These are phyloP conservation scores for Nissolia schottii DNA, from an alignment of 306 rosid genomes.

Conservation along the genomic window DNA sequence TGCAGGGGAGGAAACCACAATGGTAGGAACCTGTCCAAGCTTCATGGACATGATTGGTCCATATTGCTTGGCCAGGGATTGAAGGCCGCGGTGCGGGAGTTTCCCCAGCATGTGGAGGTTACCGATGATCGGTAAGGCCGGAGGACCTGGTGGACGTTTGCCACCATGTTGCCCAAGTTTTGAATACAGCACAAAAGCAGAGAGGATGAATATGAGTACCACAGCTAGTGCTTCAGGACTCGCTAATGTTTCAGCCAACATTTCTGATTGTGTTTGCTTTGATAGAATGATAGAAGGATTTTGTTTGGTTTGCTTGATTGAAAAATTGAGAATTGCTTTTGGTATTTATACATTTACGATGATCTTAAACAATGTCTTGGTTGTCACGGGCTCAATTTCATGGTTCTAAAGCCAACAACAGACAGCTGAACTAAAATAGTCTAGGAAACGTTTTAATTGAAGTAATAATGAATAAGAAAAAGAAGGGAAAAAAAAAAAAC, in stretches of 20 bases:
- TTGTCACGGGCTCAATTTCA: too few relatives aligned
- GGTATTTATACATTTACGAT: neutral
- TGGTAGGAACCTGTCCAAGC: conserved; percentile 24
- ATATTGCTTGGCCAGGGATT: conserved; percentile 24
- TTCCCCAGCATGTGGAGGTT: conserved; percentile 40
- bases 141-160: conserved; percentile 39
- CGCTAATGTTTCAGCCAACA: neutral
- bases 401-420: too few relatives aligned
- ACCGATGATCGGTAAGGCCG: conserved; percentile 31
- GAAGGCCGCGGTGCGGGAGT: conserved; percentile 28
- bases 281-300: too few relatives aligned
- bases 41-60: conserved; percentile 42
- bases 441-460: too few relatives aligned
- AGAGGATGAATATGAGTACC: neutral
- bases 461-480: too few relatives aligned
- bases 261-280: neutral
- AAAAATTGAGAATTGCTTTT: too few relatives aligned
- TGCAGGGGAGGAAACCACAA: conserved; percentile 34
- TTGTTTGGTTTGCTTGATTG: too few relatives aligned
- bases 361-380: too few relatives aligned
- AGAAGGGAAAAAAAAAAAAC: too few relatives aligned
- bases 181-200: neutral
- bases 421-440: too few relatives aligned
- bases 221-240: neutral
- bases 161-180: neutral